Evolutionary conservation across 2,329 filamentous ascomycete genomes (phyloP), one percentile per base, ranked within the genome.

Genomic region (Pseudocercospora pini-densiflorae): DNA sequence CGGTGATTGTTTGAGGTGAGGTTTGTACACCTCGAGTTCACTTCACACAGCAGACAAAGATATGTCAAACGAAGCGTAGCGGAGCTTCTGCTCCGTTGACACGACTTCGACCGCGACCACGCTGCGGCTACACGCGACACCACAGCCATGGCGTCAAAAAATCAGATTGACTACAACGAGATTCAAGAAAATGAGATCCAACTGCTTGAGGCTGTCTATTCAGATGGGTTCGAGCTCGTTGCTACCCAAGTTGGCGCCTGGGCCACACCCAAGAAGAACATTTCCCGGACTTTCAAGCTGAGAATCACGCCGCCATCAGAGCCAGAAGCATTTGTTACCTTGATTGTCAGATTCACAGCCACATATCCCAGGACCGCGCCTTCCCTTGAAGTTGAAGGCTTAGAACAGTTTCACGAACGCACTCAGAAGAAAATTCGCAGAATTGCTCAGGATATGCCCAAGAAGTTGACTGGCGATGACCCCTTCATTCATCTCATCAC

Each of bases 341-440:
- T 98, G n/a, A 85, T 87, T 57, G 92, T 96, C 61, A 90, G 92
- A 63, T 83, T 98, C 71, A 95, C 93, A 8, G 91, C 93, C 6
- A 97, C 94, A 0, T 98, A 98, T 77, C 95, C 94, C 3, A 97
- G 92, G 76, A 91, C 93, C 1, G 82, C 89, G 1, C 94, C 94
- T 1, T 81, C 92, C 10, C 80, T 97, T 14, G 88, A 86, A 4
- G 76, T 96, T 53, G 90, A 91, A 70, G 84, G 89, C 62, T 81
- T 88, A 49, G 83, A 84, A 27, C 84, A 86, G 53, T 82, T 97
- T 63, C 88, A 89, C 51, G 90, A 91, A 72, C 89, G 87, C 61
- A 92, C 91, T 1, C 85, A 87, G 65, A 90, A 88, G 76, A 91
- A 90, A 74, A 85, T 97, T 16, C 85, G 90, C 74, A 85, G 88